Percentiles rank a stretch among this genome's conserved stretches.
These are phyloP conservation scores for Hymenoscyphus scutula DNA, from an alignment of 2,329 filamentous ascomycete genomes.

Conservation along the genomic window DNA sequence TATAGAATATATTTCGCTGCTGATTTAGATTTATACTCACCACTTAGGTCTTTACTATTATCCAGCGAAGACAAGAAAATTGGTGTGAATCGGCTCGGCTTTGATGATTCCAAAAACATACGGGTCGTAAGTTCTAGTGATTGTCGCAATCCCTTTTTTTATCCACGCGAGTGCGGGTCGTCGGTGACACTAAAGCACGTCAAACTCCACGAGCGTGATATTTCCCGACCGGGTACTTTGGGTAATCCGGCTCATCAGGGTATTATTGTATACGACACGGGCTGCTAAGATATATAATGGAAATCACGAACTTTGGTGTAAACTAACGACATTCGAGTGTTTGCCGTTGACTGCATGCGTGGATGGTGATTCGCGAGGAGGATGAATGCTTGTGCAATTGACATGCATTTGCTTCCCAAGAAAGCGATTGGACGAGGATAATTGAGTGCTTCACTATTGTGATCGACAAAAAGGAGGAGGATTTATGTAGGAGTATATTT, in stretches of 20 bases:
- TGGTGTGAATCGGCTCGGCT: not conserved
- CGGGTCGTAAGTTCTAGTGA: not conserved
- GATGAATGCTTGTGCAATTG: not conserved
- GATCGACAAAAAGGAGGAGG: not conserved
- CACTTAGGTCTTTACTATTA: not conserved
- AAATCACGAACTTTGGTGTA: not conserved
- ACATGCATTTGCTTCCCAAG: not conserved
- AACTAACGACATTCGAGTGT: not conserved
- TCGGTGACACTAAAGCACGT: not conserved
- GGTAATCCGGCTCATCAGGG: not conserved
- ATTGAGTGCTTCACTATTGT: not conserved
- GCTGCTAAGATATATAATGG: not conserved
- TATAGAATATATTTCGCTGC: not conserved
- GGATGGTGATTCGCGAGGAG: not conserved
- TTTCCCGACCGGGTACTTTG: not conserved
- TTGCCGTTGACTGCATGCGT: not conserved
- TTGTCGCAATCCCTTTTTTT: not conserved
- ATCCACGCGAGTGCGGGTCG: not conserved
- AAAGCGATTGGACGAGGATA: not conserved
- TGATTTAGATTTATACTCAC: not conserved
- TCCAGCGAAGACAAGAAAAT: not conserved
- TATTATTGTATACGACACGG: not conserved
- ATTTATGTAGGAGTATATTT: not conserved
- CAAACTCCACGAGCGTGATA: not conserved
- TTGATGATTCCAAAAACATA: not conserved